Conservation (phyloP, 148 eudicot species). For the Pharnaceum exiguum region DNA sequence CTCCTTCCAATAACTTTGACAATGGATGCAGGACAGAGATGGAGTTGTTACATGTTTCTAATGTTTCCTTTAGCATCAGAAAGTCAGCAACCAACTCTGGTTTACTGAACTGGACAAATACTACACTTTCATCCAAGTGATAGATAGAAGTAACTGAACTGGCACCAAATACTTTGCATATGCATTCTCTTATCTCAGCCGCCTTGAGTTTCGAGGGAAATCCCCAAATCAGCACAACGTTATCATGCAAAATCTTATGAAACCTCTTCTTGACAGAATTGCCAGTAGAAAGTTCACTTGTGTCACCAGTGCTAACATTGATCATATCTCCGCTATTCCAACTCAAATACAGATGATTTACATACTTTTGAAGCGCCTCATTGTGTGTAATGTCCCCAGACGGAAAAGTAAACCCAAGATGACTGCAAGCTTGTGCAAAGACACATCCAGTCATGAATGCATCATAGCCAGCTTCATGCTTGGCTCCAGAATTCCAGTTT, state of each 20-base stretch:
- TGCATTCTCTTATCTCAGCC: constrained; percentile 47
- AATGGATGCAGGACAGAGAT: constrained; percentile 75
- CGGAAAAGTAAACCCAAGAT: constrained; percentile 44
- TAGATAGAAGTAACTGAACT: constrained; percentile 52
- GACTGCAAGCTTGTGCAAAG: constrained; percentile 75
- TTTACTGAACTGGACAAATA: constrained; percentile 70
- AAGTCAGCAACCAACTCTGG: constrained; percentile 50
- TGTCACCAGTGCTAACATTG: constrained; percentile 59
- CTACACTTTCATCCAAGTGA: constrained; percentile 70
- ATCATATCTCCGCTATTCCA: constrained; percentile 76
- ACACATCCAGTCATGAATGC: constrained; percentile 98
- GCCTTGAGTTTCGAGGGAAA: constrained; percentile 53
- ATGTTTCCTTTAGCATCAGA: constrained; percentile 49
- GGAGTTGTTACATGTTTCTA: constrained; percentile 52
- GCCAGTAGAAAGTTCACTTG: constrained; percentile 27
- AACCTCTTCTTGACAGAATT: constrained; percentile 22
- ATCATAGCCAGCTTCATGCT: constrained; percentile 98
- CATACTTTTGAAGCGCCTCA: constrained; percentile 62
- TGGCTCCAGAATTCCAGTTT: constrained; percentile 92
- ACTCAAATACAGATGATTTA: constrained; percentile 76
- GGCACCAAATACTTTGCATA: constrained; percentile 62
- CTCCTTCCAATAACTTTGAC: constrained; percentile 66
- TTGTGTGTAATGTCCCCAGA: constrained; percentile 25
- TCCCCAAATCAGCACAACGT: constrained; percentile 73
- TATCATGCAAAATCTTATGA: constrained; percentile 36